Conservation (phyloP, 192 early-diverging fungal genomes). For the Coemansia aciculifera region DNA sequence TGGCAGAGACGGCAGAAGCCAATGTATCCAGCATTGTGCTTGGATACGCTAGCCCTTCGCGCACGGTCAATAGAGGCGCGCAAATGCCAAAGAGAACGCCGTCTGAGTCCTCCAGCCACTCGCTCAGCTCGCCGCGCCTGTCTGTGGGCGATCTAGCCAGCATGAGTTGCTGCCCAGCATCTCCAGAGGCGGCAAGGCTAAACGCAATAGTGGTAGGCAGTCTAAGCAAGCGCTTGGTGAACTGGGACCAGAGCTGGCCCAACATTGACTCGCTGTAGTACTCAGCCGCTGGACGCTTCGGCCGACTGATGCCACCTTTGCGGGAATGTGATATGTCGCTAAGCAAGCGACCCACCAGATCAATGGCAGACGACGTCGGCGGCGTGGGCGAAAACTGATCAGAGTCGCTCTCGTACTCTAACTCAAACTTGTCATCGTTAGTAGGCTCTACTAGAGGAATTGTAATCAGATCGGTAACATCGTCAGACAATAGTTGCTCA, state of each 20-base stretch:
- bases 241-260: constrained; percentile 24
- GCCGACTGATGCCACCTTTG: not conserved
- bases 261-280: constrained; percentile 20
- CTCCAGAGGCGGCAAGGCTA: not conserved
- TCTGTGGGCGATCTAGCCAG: not conserved
- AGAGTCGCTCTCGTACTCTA: not conserved
- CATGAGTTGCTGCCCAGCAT: not conserved
- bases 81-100: constrained; percentile 16
- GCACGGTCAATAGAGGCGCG: constrained; percentile 20
- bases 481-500: not conserved
- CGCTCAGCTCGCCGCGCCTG: not conserved
- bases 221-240: constrained; percentile 16
- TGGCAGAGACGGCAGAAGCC: constrained; percentile 9
- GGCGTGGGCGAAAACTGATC: not conserved
- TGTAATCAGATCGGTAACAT: constrained; percentile 1
- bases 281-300: constrained; percentile 3
- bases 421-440: not conserved
- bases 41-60: constrained; percentile 5
- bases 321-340: constrained; percentile 14
- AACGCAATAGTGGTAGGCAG: constrained; percentile 19
- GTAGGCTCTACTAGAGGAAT: not conserved
- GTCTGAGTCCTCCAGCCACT: constrained; percentile 20
- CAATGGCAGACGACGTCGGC: not conserved
- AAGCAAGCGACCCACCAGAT: constrained; percentile 26
- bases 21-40: constrained; percentile 23